Base-by-base conservation (phyloP, 2,329 filamentous ascomycete genomes). In the Cylindrodendrum hubeiense region DNA sequence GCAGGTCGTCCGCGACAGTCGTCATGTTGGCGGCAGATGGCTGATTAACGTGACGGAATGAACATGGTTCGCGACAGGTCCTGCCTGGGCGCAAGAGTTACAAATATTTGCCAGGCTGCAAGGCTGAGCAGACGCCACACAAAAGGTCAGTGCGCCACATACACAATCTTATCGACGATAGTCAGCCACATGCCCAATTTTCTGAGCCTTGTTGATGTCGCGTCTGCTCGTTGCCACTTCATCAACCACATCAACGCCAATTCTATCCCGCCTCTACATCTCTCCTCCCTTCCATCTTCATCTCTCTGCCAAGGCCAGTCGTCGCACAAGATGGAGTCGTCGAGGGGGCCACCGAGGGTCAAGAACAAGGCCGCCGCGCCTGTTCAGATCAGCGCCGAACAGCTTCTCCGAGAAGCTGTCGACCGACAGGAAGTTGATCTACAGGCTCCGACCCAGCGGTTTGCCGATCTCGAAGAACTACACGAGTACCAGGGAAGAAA, bases 331-430 rank as follows among this genome's bases (percentile, higher is more conserved):
- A 98, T 98, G 95, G 95, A 98, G 86, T 89, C 91, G 63, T 91
- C 93, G 72, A 91, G 95, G 70, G 96, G 95, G 74, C 95, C 96
- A 63, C 95, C 96, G 13, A 87, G 94, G 88, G 96, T 99, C 86
- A 98, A 98, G 82, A 98, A 99, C 86, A 99, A 99, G 91, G 94
- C 93, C 71, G 88, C 96, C 2, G 95, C 95, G 83, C 93, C 92
- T 43, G 85, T 93, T 63, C 91, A 98, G 83, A 97, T 99, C 79
- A 97, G 93, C 71, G 96, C 96, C 71, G 96, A 99, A 82, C 96
- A 99, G 84, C 91, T 99, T 68, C 90, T 99, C 46, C 93, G 96
- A 73, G 96, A 99, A 85, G 96, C 96, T 69, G 96, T 98, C 70
- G 96, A 99, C 82, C 90, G 96, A 66, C 96, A 98, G 82, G 96